A percentile compares a stretch with the other conserved stretches of the same genome.
Evolutionary conservation across 2,329 filamentous ascomycete genomes (phyloP).

Genomic region (Basipetospora chlamydospora): DNA sequence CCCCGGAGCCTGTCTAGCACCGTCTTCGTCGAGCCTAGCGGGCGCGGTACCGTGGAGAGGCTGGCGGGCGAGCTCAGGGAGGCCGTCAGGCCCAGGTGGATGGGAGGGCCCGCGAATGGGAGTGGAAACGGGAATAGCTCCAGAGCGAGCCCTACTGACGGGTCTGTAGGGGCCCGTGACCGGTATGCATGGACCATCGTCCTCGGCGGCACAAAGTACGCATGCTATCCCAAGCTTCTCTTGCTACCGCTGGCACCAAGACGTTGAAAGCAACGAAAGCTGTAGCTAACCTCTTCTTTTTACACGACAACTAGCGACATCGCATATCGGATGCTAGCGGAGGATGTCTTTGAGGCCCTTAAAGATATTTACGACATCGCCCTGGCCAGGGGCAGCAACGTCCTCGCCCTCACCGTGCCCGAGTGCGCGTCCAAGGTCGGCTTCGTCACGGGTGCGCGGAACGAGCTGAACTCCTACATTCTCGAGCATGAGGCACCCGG

Average conservation of each 20-base stretch:
- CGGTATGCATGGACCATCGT: conserved; percentile 46
- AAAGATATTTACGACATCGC: conserved; percentile 34
- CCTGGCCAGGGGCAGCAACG: conserved; percentile 32
- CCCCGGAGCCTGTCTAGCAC: too few relatives aligned
- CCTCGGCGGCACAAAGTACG: conserved; percentile 49
- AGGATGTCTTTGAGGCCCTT: conserved; percentile 33
- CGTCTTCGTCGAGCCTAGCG: too few relatives aligned
- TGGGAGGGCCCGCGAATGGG: too few relatives aligned
- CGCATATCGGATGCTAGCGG: conserved; percentile 19
- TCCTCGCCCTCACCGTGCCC: conserved; percentile 49
- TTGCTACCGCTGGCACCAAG: too few relatives aligned
- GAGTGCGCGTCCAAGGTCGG: conserved; percentile 25
- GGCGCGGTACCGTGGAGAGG: too few relatives aligned
- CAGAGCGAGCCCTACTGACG: conserved; percentile 4
- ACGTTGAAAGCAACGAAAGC: too few relatives aligned
- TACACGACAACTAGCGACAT: conserved; percentile 32
- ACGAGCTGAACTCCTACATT: conserved; percentile 38
- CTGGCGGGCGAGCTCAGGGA: too few relatives aligned
- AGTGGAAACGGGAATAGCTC: too few relatives aligned
- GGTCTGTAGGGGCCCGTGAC: conserved; percentile 10
- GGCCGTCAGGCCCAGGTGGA: too few relatives aligned
- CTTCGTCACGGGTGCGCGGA: conserved; percentile 20
- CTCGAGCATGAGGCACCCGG: conserved; percentile 28
- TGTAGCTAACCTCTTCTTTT: background rate
- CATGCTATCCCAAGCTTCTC: conserved; percentile 1